Percentiles rank a stretch among this genome's conserved stretches.
phyloP scores from a whole-genome alignment of 225 moss, liverwort and hornwort genomes.

The Sphagnum tenellum region DNA sequence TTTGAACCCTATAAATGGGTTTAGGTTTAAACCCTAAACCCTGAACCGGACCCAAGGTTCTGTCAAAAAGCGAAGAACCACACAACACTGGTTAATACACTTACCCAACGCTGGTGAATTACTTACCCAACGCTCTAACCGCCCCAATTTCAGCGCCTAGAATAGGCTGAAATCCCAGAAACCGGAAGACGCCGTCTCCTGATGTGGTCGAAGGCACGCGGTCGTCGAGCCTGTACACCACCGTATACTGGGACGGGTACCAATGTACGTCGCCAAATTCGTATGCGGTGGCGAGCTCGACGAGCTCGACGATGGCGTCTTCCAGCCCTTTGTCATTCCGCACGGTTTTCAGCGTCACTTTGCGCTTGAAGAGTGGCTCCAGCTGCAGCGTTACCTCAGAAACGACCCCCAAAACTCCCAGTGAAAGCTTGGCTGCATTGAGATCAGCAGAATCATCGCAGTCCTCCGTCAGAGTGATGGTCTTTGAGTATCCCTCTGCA shows the following conservation, averaged over 20 bases:
- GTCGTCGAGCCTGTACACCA: constrained; percentile 21
- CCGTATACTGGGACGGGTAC: constrained; percentile 20
- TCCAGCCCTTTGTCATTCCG: constrained; percentile 16
- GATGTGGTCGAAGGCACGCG: constrained; percentile 12
- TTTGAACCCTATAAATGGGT: too few relatives aligned
- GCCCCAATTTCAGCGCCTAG: constrained; percentile 5
- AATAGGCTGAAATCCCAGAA: constrained; percentile 2
- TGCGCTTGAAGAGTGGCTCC: constrained; percentile 40
- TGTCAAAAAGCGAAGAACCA: too few relatives aligned
- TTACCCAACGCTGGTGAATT: too few relatives aligned
- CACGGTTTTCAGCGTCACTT: constrained; percentile 18
- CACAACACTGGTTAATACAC: too few relatives aligned
- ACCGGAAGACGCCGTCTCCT: constrained; percentile 17
- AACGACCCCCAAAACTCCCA: constrained; percentile 41
- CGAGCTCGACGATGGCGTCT: constrained; percentile 1
- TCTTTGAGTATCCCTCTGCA: constrained; percentile 27
- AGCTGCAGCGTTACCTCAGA: constrained; percentile 35
- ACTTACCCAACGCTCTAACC: constrained; percentile 13
- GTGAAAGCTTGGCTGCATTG: constrained; percentile 32
- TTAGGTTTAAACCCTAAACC: too few relatives aligned
- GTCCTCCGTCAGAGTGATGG: constrained; percentile 4
- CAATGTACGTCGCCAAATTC: constrained; percentile 41
- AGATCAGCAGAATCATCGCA: constrained; percentile 22
- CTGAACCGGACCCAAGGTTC: too few relatives aligned
- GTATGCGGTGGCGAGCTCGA: constrained; percentile 4